phyloP scores from a whole-genome alignment of 306 rosid genomes.

The Lagenaria siceraria region DNA sequence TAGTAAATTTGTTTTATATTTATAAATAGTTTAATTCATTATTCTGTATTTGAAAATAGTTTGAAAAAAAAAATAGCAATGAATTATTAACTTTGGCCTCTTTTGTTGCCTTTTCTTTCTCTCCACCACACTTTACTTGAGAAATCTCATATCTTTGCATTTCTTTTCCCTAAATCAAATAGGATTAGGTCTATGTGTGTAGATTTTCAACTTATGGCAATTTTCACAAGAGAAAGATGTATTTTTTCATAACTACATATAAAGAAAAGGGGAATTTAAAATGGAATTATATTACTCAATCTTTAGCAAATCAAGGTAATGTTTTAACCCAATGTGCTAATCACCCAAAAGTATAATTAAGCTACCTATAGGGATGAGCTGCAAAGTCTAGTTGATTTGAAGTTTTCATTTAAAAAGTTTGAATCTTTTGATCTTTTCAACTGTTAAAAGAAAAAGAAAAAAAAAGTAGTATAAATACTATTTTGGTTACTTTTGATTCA shows the following conservation, averaged over 20 bases:
- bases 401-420: too few relatives aligned
- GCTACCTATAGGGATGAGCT: background rate
- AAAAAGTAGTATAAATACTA: too few relatives aligned
- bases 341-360: background rate
- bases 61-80: background rate
- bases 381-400: too few relatives aligned
- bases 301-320: background rate
- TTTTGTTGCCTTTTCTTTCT: background rate
- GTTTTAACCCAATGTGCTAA: background rate
- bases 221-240: background rate
- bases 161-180: background rate
- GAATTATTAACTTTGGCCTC: background rate
- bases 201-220: background rate
- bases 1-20: too few relatives aligned
- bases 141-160: background rate
- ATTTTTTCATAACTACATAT: background rate
- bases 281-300: background rate
- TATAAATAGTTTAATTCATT: too few relatives aligned
- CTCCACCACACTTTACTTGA: background rate
- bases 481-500: too few relatives aligned
- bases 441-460: too few relatives aligned
- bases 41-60: too few relatives aligned
- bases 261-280: background rate
- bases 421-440: too few relatives aligned
- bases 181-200: background rate